A percentile compares a stretch with the other conserved stretches of the same genome.
These are phyloP conservation scores for Lipomyces anomalus DNA, from an alignment of 805 yeast genomes.

Conservation along the genomic window DNA sequence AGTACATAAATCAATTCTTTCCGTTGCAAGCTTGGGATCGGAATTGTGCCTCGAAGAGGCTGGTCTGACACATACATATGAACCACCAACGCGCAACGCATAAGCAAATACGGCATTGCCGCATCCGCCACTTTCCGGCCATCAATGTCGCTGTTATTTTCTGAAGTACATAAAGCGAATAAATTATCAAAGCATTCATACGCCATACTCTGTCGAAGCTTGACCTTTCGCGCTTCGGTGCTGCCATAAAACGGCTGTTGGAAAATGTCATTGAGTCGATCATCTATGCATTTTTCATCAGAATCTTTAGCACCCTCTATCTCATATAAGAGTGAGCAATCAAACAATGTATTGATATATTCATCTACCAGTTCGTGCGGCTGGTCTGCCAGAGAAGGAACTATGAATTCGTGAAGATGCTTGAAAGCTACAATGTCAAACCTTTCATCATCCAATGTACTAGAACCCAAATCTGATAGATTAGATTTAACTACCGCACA, in stretches of 20 bases:
- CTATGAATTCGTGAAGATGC: conserved; percentile 38
- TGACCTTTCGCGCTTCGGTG: conserved; percentile 45
- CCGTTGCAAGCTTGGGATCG: conserved; percentile 61
- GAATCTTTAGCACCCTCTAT: conserved; percentile 39
- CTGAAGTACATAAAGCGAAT: conserved; percentile 36
- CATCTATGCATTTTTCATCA: conserved; percentile 31
- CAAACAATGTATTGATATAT: conserved; percentile 48
- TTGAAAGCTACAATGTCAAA: conserved; percentile 45
- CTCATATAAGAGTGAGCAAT: conserved; percentile 52
- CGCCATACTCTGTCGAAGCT: conserved; percentile 47
- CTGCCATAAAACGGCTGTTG: conserved; percentile 56
- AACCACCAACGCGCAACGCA: conserved; percentile 56
- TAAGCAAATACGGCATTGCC: conserved; percentile 46
- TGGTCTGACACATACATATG: conserved; percentile 61
- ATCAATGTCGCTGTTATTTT: conserved; percentile 25
- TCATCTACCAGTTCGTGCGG: conserved; percentile 36
- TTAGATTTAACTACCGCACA: conserved; percentile 22
- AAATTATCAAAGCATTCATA: conserved; percentile 52
- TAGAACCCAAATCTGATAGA: conserved; percentile 35
- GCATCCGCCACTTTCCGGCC: conserved; percentile 25
- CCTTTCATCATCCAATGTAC: conserved; percentile 37
- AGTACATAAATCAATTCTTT: conserved; percentile 46
- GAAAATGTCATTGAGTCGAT: conserved; percentile 40
- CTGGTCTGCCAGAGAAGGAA: conserved; percentile 37
- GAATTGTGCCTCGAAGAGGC: conserved; percentile 52